Evolutionary conservation across 2,329 filamentous ascomycete genomes (phyloP), one percentile per base, ranked within the genome.

Genomic region (Fusarium tupiense): DNA sequence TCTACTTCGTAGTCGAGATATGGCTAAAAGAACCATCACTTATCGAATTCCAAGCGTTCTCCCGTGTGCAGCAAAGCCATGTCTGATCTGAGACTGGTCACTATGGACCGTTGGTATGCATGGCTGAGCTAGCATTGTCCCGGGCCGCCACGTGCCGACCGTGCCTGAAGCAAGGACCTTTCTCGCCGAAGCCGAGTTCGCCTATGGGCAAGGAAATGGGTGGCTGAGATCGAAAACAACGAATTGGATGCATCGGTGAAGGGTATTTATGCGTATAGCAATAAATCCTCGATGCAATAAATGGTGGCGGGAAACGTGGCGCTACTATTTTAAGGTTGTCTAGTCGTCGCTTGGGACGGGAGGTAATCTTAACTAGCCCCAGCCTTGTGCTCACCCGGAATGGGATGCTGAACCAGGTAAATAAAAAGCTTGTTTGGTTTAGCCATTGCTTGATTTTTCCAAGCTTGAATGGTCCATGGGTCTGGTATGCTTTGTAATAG

Each of bases 381-480:
- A 26, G 44, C 2, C 24, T 10, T 1, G 24, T 20, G 4, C 12
- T 26, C 12, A 29, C 12, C 19, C 8, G 8, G 19, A 46, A 26
- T 26, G 24, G 4, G 17, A 26, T 13, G 24, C 24, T 46, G 44
- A 20, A 47, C 19, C 24, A 9, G 19, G 19, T 29, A 14, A 29
- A 4, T 2, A 6, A 20, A 47, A 29, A 20, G 19, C 19, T 29
- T 26, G 19, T 26, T 20, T 26, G 19, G 12, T 7, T 4, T 20
- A 46, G 44, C 44, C 1, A 20, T 20, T 46, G 44, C 44, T 26
- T 46, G 8, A 20, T 14, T 26, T 14, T 5, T 4, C 24, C 2
- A 26, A 26, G 44, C 12, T 46, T 26, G 24, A 46, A 7, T 9
- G 8, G 8, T 2, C 2, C 9, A 0, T 20, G 5, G 13, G 8